Conservation (phyloP, 2,329 filamentous ascomycete species). For the Beauveria brongniartii region DNA sequence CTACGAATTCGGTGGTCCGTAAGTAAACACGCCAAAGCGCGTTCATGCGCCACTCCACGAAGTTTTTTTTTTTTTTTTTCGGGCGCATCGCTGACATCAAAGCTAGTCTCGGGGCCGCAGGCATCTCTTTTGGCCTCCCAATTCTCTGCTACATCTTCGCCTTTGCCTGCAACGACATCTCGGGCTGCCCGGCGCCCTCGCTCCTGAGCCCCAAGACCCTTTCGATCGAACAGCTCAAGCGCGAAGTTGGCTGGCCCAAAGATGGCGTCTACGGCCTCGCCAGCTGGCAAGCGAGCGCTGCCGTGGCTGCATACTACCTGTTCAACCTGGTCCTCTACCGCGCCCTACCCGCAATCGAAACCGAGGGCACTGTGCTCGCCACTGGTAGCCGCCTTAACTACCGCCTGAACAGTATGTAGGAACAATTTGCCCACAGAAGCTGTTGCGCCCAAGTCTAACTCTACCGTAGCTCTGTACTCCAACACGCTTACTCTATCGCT, state of each 20-base stretch:
- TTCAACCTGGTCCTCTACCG: conserved; percentile 68
- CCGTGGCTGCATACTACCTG: conserved; percentile 68
- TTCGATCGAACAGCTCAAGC: conserved; percentile 63
- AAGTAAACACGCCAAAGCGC: conserved; percentile 17
- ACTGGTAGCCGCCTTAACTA: conserved; percentile 72
- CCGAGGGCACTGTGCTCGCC: conserved; percentile 60
- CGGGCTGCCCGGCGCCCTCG: conserved; percentile 82
- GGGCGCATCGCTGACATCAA: conserved; percentile 11
- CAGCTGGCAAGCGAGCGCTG: conserved; percentile 61
- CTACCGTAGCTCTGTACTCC: conserved; percentile 59
- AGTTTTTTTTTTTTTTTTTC: background rate
- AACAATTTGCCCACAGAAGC: background rate
- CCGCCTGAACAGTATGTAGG: conserved; percentile 61
- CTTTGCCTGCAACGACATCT: conserved; percentile 87
- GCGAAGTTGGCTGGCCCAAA: conserved; percentile 72
- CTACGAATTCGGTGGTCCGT: conserved; percentile 48
- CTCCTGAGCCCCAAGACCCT: conserved; percentile 65
- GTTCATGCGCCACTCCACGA: background rate
- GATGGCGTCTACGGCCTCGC: conserved; percentile 62
- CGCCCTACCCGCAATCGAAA: conserved; percentile 65
- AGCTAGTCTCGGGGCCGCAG: conserved; percentile 62
- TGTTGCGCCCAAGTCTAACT: conserved; percentile 11
- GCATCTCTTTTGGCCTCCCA: conserved; percentile 74
- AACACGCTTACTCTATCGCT: conserved; percentile 64
- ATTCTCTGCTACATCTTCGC: conserved; percentile 69